These are phyloP conservation scores for Emmonsiellopsis sp. DNA, from an alignment of 2,329 filamentous ascomycete species.

Conservation along the genomic window DNA sequence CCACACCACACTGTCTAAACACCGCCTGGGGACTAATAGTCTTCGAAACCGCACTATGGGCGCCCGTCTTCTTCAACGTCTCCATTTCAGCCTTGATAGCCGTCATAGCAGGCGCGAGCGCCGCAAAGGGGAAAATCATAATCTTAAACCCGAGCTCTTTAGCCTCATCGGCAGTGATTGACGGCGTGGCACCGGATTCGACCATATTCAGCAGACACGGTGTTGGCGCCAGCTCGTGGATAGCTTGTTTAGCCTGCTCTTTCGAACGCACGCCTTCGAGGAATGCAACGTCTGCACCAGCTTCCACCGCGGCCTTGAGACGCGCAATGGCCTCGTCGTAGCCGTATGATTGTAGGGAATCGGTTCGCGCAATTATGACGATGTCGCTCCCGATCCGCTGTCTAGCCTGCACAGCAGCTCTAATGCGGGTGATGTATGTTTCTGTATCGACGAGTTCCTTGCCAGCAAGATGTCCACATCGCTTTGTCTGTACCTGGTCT, in stretches of 20 bases:
- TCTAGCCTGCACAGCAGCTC: conserved; percentile 27
- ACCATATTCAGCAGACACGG: conserved; percentile 28
- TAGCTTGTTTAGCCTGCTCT: conserved; percentile 18
- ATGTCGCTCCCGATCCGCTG: conserved; percentile 30
- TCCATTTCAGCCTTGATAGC: conserved; percentile 15
- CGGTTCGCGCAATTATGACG: conserved; percentile 36
- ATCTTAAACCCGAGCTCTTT: conserved; percentile 23
- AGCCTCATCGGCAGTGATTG: conserved; percentile 20
- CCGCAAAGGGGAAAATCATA: conserved; percentile 24
- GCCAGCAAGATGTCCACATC: conserved; percentile 31
- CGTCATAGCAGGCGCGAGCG: conserved; percentile 17
- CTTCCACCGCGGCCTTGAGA: conserved; percentile 18
- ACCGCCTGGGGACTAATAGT: conserved; percentile 16
- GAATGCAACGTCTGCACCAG: conserved; percentile 24
- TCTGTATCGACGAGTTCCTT: conserved; percentile 29
- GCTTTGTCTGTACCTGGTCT: conserved; percentile 43
- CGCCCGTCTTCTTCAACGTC: conserved; percentile 20
- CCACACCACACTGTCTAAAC: conserved; percentile 23
- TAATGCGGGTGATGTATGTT: conserved; percentile 27
- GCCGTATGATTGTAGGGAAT: conserved; percentile 27
- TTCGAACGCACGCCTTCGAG: conserved; percentile 21
- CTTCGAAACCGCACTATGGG: conserved; percentile 4
- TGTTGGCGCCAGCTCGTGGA: conserved; percentile 17
- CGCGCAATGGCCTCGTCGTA: conserved; percentile 28
- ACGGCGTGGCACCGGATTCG: conserved; percentile 21